Conservation (phyloP, 805 yeast species). For the Cyberlindnera sargentensis region DNA sequence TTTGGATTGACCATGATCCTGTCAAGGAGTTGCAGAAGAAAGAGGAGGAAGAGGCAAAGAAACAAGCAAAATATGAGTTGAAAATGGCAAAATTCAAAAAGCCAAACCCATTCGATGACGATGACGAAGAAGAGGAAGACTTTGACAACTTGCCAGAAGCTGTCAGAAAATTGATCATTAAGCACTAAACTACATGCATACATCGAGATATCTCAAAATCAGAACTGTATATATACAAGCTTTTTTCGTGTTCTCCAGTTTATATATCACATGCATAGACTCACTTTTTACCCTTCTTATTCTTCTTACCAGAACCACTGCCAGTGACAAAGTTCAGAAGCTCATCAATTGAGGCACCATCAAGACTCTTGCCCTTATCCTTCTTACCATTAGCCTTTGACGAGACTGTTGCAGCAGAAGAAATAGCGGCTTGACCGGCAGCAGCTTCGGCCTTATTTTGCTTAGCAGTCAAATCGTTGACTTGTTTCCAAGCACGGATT, state of each 20-base stretch:
- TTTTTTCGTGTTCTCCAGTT: too few species aligned
- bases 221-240: too few species aligned
- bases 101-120: slow-evolving; percentile 20
- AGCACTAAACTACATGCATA: neutral
- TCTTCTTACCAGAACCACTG: slow-evolving; percentile 21
- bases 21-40: slow-evolving; percentile 29
- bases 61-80: slow-evolving; percentile 20
- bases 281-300: slow-evolving; percentile 9
- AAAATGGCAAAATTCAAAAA: slow-evolving; percentile 17
- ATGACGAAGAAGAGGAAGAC: slow-evolving; percentile 22
- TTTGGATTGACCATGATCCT: slow-evolving; percentile 60
- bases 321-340: slow-evolving; percentile 51
- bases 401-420: too few species aligned
- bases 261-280: neutral
- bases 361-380: slow-evolving; percentile 28
- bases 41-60: slow-evolving; percentile 19
- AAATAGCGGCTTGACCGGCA: neutral
- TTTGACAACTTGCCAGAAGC: slow-evolving; percentile 22
- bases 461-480: slow-evolving; percentile 37
- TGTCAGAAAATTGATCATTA: slow-evolving; percentile 21
- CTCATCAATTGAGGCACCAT: slow-evolving; percentile 64
- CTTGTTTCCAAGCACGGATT: slow-evolving; percentile 42
- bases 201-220: too few species aligned
- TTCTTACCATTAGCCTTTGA: slow-evolving; percentile 2
- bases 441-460: slow-evolving; percentile 26